Evolutionary conservation across 371 early-diverging fungal genomes (phyloP).

Genomic region (Mortierella sp.): DNA sequence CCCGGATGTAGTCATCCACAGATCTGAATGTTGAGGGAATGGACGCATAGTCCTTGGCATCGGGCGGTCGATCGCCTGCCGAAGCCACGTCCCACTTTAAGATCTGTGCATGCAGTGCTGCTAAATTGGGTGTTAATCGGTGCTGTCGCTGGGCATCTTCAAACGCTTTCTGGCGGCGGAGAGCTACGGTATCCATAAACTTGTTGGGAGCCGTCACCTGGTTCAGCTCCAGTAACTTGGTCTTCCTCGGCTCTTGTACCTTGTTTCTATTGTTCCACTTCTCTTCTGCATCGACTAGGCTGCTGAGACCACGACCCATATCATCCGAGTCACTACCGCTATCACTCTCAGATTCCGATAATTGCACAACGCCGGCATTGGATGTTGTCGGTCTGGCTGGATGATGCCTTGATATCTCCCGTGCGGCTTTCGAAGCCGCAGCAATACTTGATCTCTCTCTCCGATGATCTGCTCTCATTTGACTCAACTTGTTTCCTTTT

Average conservation of each 20-base stretch:
- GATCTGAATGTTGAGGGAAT: constrained; percentile 71
- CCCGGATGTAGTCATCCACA: constrained; percentile 67
- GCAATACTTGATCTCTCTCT: constrained; percentile 26
- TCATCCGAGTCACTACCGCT: constrained; percentile 32
- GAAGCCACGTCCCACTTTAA: constrained; percentile 65
- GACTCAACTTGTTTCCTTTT: constrained; percentile 40
- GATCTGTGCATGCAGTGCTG: constrained; percentile 59
- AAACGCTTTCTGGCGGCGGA: constrained; percentile 33
- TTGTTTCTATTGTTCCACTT: constrained; percentile 34
- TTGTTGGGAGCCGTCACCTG: constrained; percentile 26
- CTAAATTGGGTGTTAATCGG: constrained; percentile 62
- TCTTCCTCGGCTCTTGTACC: constrained; percentile 35
- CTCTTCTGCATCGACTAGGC: constrained; percentile 38
- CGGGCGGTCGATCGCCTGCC: constrained; percentile 60
- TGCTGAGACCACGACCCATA: constrained; percentile 22
- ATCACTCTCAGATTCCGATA: constrained; percentile 21
- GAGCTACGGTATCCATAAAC: constrained; percentile 13
- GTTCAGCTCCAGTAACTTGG: constrained; percentile 44
- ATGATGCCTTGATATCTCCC: constrained; percentile 11
- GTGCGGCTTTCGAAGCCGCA: constrained; percentile 31
- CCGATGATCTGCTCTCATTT: constrained; percentile 44
- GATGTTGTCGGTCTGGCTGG: not conserved
- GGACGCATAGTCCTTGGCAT: constrained; percentile 34
- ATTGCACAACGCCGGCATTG: not conserved
- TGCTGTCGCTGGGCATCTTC: constrained; percentile 49